Base-by-base conservation (phyloP, 306 rosid genomes). In the Citrullus amarus region DNA sequence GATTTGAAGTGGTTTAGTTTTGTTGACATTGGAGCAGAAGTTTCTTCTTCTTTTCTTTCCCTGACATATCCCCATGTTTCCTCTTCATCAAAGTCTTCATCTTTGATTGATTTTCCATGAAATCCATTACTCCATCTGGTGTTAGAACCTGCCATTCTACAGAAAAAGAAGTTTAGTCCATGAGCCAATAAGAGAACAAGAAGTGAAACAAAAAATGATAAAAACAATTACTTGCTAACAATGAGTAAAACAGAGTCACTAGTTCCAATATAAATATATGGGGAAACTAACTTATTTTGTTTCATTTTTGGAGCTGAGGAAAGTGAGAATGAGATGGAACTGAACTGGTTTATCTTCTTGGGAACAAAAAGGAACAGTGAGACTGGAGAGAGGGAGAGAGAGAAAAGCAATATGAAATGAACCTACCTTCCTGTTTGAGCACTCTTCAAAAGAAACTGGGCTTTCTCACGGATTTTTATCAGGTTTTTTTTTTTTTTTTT, bases 361-460 rank as follows among this genome's bases (percentile, higher is more conserved):
- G 90, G 88, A 90, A 88, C 86, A 70, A 89, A 84, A 87, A 90
- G 65, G 83, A 89, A 90, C 83, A 81, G 84, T 48, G 4, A 43
- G 8, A 76, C 28, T 25, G 28, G 28, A 25, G 28, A 89, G 82
- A 81, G 79, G 18, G 39, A 76, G 83, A 43, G 15, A 74, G 68
- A 50, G 81, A 84, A 65, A 87, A 84, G 88, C 88, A 91, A 84
- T 88, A 87, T 84, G 86, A 83, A 87, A 88, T 89, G 96, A 90
- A 93, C 87, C 89, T 90, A 83, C 89, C 93, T 91, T 76, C 82
- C 87, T 80, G 80, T 84, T 81, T 67, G 79, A 70, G 80, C 80
- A 75, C 81, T 85, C 86, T 83, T 84, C 86, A 61, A 89, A 73
- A 79, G 77, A 75, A 77, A 46, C 50, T 55, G 32, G 55, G 66